Base-by-base conservation (phyloP, 805 yeast genomes). In the Blastobotrys terrestris region DNA sequence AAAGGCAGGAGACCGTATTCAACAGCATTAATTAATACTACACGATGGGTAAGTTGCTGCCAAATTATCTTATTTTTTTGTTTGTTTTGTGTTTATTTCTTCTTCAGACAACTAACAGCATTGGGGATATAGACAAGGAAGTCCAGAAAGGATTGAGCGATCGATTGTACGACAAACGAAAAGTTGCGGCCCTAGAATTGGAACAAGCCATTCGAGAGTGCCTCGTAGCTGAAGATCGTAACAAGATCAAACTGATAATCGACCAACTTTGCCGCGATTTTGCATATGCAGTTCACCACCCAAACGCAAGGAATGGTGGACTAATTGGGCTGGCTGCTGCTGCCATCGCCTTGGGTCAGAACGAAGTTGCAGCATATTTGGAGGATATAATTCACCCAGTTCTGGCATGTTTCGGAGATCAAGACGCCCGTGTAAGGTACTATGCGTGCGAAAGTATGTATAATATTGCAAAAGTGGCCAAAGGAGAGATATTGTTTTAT, bases 361-460 rank as follows among this genome's bases (percentile, higher is more conserved):
- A 80, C 59, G 92, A 91, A 47, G 88, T 94, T 39, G 94, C 96
- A 0, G 73, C 74, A 53, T 92, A 88, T 62, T 69, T 94, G 48
- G 94, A 88, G 54, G 87, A 83, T 50, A 90, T 94, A 53, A 81
- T 94, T 57, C 94, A 88, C 56, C 97, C 99, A 0, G 96, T 94
- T 13, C 74, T 94, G 60, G 92, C 97, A 0, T 92, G 97, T 54
- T 94, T 94, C 67, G 92, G 95, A 48, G 99, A 94, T 64, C 96
- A 94, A 55, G 97, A 94, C 67, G 92, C 96, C n/a, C 80, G 95
- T 59, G 99, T 94, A 6, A 77, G 99, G 51, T 94, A 94, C 63
- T 94, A 90, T 67, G 97, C 99, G 0, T 94, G 98, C 71, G 99
- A 94, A 64, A 85, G 95, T 47, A 75, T 94, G 55, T 94, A 94